Base-by-base conservation (phyloP, 805 yeast species). In the Saccharomyces mikatae region DNA sequence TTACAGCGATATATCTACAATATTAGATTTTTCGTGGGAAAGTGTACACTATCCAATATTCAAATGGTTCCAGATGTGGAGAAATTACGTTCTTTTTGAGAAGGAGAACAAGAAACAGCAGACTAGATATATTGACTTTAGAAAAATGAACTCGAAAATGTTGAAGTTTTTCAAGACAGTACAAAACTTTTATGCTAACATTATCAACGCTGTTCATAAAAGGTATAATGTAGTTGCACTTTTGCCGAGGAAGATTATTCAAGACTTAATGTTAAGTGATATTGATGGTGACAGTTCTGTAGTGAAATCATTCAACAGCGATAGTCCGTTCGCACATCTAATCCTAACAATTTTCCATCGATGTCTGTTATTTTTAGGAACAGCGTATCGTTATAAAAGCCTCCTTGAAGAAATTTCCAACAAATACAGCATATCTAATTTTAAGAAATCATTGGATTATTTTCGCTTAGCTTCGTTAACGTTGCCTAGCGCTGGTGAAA, bases 401-500 rank as follows among this genome's bases (percentile, higher is more conserved):
- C 63, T 76, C 48, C 70, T 77, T 29, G 83, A 81, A 29, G 72
- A 75, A 52, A 66, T 76, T 1, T 78, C 61, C 9, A 58, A 62
- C 49, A 61, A 56, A 22, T 68, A 75, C 58, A 66, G 74, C 13
- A 68, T 74, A 21, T 72, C 76, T 53, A 75, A 72, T 55, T 77
- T 74, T 56, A 66, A 73, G 52, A 76, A 76, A 60, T 71, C 82
- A 1, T 58, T 74, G n/a, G 73, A 74, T 48, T 71, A 74, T 52
- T 81, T 83, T 60, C 75, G 78, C 50, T 66, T 74, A 48, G 82
- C 89, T 21, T 77, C 81, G 31, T 62, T 80, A 28, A 68, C 86
- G 21, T 66, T 84, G 28, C 91, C 92, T 1, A 80, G 88, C 0
- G 74, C 83, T 54, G 87, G 87, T 52, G 90, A 84, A 61, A 58